Percentiles rank a stretch among this genome's conserved stretches.
These are phyloP conservation scores for Lachnellula hyalina DNA, from an alignment of 2,329 filamentous ascomycete genomes.

Conservation along the genomic window DNA sequence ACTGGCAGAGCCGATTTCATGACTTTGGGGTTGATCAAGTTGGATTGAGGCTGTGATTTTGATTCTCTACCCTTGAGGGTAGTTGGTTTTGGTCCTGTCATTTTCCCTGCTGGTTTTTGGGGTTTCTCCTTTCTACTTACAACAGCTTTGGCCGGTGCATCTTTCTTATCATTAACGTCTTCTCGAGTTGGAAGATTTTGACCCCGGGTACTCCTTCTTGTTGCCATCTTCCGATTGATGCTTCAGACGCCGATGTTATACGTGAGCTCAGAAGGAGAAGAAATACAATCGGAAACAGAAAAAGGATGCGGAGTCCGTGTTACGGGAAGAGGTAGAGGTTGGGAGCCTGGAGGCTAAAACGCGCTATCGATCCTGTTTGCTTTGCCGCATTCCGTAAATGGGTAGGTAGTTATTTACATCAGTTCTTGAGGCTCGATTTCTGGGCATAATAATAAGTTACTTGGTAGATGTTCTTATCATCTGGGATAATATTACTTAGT, in stretches of 20 bases:
- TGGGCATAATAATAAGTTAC: too few species aligned
- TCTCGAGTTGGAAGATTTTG: neutral
- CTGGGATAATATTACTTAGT: too few species aligned
- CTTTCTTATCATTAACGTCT: neutral
- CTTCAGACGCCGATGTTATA: neutral
- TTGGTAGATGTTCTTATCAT: too few species aligned
- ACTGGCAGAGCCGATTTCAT: constrained; percentile 1
- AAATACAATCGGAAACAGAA: too few species aligned
- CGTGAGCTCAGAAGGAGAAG: neutral
- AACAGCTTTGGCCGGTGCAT: neutral
- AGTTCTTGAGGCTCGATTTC: too few species aligned
- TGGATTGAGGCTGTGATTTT: neutral
- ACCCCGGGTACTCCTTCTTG: constrained; percentile 1
- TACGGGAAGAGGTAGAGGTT: too few species aligned
- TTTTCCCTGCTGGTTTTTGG: neutral
- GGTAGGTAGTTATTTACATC: too few species aligned
- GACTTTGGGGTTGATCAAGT: neutral
- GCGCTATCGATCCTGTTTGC: too few species aligned
- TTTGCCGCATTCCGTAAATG: too few species aligned
- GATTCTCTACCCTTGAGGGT: neutral
- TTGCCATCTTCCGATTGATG: neutral
- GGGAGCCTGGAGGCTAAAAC: too few species aligned
- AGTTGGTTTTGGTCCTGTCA: neutral
- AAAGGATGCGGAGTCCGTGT: too few species aligned
- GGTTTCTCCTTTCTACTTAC: neutral